These are phyloP conservation scores for Nematocida sp. DNA, from an alignment of 371 early-diverging fungal genomes.

Conservation along the genomic window DNA sequence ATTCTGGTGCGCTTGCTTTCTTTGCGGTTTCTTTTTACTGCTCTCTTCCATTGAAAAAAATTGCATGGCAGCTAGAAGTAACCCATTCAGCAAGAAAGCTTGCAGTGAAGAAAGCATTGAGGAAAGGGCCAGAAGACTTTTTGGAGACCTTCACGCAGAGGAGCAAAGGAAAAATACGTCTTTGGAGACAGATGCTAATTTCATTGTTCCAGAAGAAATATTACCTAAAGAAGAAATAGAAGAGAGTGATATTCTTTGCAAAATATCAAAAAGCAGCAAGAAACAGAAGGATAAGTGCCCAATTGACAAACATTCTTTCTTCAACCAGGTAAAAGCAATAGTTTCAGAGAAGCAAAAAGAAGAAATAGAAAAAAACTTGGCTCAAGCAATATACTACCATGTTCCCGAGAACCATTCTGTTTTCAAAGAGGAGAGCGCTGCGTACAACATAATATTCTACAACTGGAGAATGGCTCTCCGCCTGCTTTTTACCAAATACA, in stretches of 20 bases:
- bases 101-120: no score
- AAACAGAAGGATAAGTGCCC: neutral
- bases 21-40: conserved; percentile 19
- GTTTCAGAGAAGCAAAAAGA: neutral
- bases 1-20: conserved; percentile 51
- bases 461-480: conserved; percentile 44
- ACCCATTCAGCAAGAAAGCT: neutral
- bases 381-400: conserved; percentile 29
- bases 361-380: conserved; percentile 7
- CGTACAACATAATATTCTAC: conserved; percentile 3
- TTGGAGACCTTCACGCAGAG: neutral
- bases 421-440: neutral
- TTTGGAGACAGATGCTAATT: no score
- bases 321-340: conserved; percentile 2
- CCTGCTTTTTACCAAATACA: conserved; percentile 28
- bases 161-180: no score
- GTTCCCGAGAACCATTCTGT: conserved; percentile 32
- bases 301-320: neutral
- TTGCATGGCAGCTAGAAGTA: conserved; percentile 6
- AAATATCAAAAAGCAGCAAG: neutral
- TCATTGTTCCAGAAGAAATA: neutral
- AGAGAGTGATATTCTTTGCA: conserved; percentile 15
- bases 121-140: neutral
- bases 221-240: neutral
- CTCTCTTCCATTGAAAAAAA: conserved; percentile 11